Evolutionary conservation across 2,329 filamentous ascomycete species (phyloP).

Genomic region (Fusarium xylarioides): DNA sequence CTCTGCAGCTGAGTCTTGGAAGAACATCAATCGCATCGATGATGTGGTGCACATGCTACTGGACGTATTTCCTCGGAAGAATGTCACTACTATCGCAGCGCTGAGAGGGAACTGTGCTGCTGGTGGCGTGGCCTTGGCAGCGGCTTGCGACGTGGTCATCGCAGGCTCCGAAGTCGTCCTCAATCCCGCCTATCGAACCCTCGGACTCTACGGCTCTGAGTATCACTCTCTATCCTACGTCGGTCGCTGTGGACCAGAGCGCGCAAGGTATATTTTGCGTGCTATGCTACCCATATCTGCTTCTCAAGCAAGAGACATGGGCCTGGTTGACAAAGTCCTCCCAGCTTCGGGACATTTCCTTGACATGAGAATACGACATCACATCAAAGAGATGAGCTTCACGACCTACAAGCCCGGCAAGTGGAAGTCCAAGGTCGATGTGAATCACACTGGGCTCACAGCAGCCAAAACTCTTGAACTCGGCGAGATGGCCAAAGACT

Average conservation of each 20-base stretch:
- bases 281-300: constrained; percentile 12
- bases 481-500: constrained; percentile 20
- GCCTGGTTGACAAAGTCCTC: constrained; percentile 7
- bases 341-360: neutral
- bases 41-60: constrained; percentile 8
- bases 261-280: neutral
- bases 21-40: constrained; percentile 25
- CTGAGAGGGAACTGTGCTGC: constrained; percentile 28
- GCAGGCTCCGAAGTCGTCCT: constrained; percentile 20
- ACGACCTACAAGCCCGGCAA: neutral
- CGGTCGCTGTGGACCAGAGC: neutral
- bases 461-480: neutral
- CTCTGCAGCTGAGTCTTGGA: constrained; percentile 19
- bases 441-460: neutral
- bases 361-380: neutral
- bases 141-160: constrained; percentile 25
- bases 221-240: constrained; percentile 26
- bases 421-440: constrained; percentile 5
- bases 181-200: constrained; percentile 24
- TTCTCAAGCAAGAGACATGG: neutral
- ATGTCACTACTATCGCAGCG: constrained; percentile 8
- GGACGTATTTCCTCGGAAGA: neutral
- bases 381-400: neutral
- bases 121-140: constrained; percentile 25
- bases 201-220: constrained; percentile 27